Evolutionary conservation across 257 asterid species (phyloP).

Genomic region (Verbena officinalis): DNA sequence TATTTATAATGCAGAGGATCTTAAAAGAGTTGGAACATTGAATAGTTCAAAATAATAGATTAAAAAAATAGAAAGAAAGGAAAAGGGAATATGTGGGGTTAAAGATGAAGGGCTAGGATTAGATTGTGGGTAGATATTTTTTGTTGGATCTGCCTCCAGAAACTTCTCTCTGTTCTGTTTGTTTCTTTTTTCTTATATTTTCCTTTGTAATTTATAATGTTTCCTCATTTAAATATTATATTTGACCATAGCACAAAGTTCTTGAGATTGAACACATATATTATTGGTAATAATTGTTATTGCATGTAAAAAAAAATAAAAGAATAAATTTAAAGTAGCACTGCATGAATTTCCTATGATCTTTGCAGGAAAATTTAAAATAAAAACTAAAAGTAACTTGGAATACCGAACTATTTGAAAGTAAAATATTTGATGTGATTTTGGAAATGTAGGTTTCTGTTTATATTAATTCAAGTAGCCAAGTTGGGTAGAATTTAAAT

Average conservation of each 20-base stretch:
- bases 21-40: conserved; percentile 27
- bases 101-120: conserved; percentile 34
- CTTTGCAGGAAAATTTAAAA: too few species aligned
- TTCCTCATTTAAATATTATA: not conserved
- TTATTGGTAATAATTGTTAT: too few species aligned
- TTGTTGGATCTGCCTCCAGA: conserved; percentile 35
- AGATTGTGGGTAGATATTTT: conserved; percentile 30
- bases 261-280: too few species aligned
- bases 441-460: too few species aligned
- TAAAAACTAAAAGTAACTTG: too few species aligned
- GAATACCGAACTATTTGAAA: too few species aligned
- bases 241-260: not conserved
- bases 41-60: not conserved
- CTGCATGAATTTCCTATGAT: too few species aligned
- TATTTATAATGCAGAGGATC: not conserved
- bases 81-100: conserved; percentile 1
- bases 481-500: not conserved
- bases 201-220: not conserved
- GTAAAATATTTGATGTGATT: too few species aligned
- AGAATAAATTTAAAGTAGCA: too few species aligned
- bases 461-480: not conserved
- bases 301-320: too few species aligned
- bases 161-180: conserved; percentile 25
- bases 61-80: not conserved
- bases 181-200: not conserved